phyloP scores from a whole-genome alignment of 2,329 filamentous ascomycete species.

The Leptodontidium sp. region DNA sequence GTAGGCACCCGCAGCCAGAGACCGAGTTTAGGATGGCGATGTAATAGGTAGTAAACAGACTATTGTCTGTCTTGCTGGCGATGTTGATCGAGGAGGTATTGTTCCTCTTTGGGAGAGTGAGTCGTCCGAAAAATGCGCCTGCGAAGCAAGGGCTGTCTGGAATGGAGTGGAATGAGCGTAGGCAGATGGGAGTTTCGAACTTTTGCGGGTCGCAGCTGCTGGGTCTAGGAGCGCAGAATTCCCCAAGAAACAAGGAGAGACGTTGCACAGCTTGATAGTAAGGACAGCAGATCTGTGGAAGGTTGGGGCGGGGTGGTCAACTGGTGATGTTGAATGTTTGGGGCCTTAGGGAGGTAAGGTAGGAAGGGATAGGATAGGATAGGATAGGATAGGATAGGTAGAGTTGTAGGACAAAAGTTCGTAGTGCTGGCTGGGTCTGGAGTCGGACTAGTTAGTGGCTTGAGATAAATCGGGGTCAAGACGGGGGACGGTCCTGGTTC shows the following conservation, averaged over 20 bases:
- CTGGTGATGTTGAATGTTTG: slow-evolving; percentile 4
- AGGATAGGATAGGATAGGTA: not conserved
- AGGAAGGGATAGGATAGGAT: not conserved
- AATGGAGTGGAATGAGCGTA: slow-evolving; percentile 40
- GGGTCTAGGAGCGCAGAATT: slow-evolving; percentile 32
- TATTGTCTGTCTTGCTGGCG: slow-evolving; percentile 34
- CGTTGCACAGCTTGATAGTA: slow-evolving; percentile 16
- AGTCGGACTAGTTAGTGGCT: not conserved
- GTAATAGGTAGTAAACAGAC: slow-evolving; percentile 28
- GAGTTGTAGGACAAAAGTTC: slow-evolving; percentile 4
- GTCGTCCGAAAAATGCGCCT: slow-evolving; percentile 37
- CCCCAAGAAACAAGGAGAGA: slow-evolving; percentile 30
- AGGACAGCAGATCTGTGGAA: slow-evolving; percentile 18
- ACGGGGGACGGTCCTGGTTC: not conserved
- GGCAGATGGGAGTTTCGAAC: slow-evolving; percentile 19
- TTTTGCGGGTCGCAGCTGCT: slow-evolving; percentile 29
- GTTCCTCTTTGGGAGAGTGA: slow-evolving; percentile 32
- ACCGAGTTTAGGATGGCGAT: slow-evolving; percentile 24
- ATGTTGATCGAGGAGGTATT: slow-evolving; percentile 35
- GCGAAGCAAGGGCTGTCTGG: slow-evolving; percentile 39
- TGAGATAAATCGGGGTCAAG: slow-evolving; percentile 20
- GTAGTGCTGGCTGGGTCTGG: not conserved
- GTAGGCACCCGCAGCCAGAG: slow-evolving; percentile 45
- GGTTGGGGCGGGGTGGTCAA: not conserved
- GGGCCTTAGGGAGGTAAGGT: not conserved